Base-by-base conservation (phyloP, 2,329 filamentous ascomycete species). In the Knufia petricola region DNA sequence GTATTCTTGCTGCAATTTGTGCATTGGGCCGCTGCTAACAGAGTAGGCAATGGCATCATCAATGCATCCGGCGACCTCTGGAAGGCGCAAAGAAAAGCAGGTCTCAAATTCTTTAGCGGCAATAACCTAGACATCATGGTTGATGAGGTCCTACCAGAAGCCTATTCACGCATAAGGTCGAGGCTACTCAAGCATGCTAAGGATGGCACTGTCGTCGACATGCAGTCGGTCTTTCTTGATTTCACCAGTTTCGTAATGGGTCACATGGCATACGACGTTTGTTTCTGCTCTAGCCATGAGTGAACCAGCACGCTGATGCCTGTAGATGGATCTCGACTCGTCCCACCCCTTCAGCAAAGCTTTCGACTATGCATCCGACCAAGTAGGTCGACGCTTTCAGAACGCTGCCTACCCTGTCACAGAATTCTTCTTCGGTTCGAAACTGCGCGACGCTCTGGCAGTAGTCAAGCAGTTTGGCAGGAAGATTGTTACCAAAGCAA, bases 241-340 rank as follows among this genome's bases (percentile, higher is more conserved):
- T 72, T 83, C 39, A 84, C 79, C 1, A 82, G 79, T 19, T 71
- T 78, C 50, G 59, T 83, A 20, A 82, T 84, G 75, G 80, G 79
- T n/a, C 72, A 73, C 52, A 80, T 82, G 76, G 80, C 80, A 12
- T 84, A 83, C 56, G 75, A 79, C 59, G 72, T 70, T 61, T 55
- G 64, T 56, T 10, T 36, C 19, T 50, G 12, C 26, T 7, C 20
- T 1, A 7, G 43, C 41, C 19, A 30, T 4, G 12, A 8, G 19
- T 30, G 17, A 34, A 28, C 2, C 28, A 30, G 28, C 52, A 21
- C 50, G 48, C 12, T 32, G 24, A 49, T 52, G 17, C 8, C 26
- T 24, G 1, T 39, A 75, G 72, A 82, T 82, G 77, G 78, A 83
- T 55, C 81, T 83, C 69, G 76, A 78, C 57, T 71, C 76, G 41